Evolutionary conservation across 2,329 filamentous ascomycete species (phyloP), one percentile per base, ranked within the genome.

Genomic region (Claviceps africana): DNA sequence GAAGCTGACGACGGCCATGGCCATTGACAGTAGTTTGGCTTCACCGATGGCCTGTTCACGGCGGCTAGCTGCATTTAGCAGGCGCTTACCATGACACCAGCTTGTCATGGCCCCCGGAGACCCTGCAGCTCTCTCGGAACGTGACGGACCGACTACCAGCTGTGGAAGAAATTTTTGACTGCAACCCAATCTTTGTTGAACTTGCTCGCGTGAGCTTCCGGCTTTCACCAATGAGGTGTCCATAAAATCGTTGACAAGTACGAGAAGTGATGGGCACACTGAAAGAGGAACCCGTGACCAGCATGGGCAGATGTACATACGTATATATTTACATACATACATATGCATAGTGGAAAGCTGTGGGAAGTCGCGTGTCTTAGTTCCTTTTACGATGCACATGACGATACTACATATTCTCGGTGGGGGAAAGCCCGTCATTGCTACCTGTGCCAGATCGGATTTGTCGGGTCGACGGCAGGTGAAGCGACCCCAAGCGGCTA

Each of bases 371-470:
- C 55, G 28, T 61, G 58, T 42, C 59, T 62, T 43, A 70, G 48
- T 56, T 64, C 65, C 48, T 62, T 62, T 63, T n/a, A n/a, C n/a
- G n/a, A n/a, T n/a, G n/a, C 67, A 69, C 60, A 70, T 60, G 17
- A 67, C 42, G 13, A 65, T 63, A 53, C 67, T 71, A 43, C 70
- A 69, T 25, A 15, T 25, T 11, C 13, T 65, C 63, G 0, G 64
- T 67, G 4, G 69, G 67, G 4, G 67, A 44, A 21, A 69, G 50
- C 37, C 67, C 44, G 56, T 67, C 67, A 45, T 68, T 57, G 50
- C 61, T 61, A 47, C 67, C 63, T 68, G 50, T 46, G 43, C 35
- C 35, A 47, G 19, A 9, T 58, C 55, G 25, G 51, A 52, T 22
- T 64, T 63, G 43, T 63, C 49, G 9, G 52, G 50, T 35, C 62